Evolutionary conservation across 225 moss, liverwort and hornwort species (phyloP), one percentile per base, ranked within the genome.

Genomic region (Sphagnum tenellum): DNA sequence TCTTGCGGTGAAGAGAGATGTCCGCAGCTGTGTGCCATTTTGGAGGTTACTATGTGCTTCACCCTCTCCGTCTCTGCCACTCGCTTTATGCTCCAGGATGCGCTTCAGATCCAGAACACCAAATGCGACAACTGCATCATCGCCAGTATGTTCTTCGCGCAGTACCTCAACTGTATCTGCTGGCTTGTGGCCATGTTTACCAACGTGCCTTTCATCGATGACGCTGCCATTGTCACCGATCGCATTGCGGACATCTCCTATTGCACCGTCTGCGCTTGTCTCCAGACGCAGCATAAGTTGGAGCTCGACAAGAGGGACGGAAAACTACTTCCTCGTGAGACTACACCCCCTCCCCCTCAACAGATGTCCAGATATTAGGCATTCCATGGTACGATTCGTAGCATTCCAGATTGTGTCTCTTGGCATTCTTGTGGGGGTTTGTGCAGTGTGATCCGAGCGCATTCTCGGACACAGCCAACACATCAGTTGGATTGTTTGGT

Each of bases 81-180:
- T 59, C 79, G 94, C 14, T 94, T 88, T 67, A 86, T 81, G 83
- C 9, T 94, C 5, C 94, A 94, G 73, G 94, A 94, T 70, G 87
- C 83, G 50, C 71, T 89, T 46, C 89, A 85, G 67, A 72, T 94
- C 67, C 91, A 91, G 71, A 94, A 94, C 61, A 94, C 94, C 0
- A 80, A 88, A 71, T 94, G 94, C 29, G 94, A 94, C 56, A 94
- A 94, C 69, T 94, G 91, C 79, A 94, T 94, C 44, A 89, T 94
- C 65, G 88, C 91, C 9, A 67, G 56, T 49, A 91, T 94, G 91
- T 67, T 94, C 64, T 49, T 73, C 48, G 78, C 88, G 64, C 89
- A 91, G 74, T 94, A 94, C 55, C 78, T 91, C n/a, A 94, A 79
- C 73, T 94, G 91, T 58, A 58, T 94, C 56, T 94, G 94, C 72